These are phyloP conservation scores for Trichoderma virens DNA, from an alignment of 495 filamentous ascomycete genomes.

Conservation along the genomic window DNA sequence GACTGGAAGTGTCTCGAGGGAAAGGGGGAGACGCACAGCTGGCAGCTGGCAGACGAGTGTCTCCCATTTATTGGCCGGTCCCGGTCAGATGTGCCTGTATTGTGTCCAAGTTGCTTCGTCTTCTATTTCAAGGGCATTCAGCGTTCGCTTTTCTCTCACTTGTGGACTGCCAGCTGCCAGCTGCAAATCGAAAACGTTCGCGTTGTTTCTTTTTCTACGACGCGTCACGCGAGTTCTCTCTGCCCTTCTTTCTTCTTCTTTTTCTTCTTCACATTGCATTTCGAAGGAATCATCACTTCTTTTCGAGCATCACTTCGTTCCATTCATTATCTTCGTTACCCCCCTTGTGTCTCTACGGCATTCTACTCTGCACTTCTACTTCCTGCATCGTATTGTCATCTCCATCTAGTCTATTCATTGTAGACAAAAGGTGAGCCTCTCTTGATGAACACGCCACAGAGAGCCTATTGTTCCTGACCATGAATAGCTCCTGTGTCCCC, in stretches of 20 bases:
- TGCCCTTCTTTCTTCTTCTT: neutral
- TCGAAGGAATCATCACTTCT: neutral
- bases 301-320: neutral
- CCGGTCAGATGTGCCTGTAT: neutral
- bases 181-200: neutral
- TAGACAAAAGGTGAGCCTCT: neutral
- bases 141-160: neutral
- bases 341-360: neutral
- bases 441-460: neutral
- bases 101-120: neutral
- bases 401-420: neutral
- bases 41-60: neutral
- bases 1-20: neutral
- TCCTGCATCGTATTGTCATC: neutral
- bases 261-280: neutral
- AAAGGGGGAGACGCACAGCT: neutral
- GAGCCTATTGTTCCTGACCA: slow-evolving; percentile 1
- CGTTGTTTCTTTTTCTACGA: neutral
- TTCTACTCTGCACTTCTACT: neutral
- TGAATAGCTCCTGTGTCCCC: slow-evolving; percentile 6
- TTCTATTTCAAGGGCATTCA: neutral
- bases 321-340: neutral
- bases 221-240: neutral
- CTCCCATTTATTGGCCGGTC: neutral
- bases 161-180: neutral